Evolutionary conservation across 345 rosid species (phyloP), one percentile per base, ranked within the genome.

Genomic region (Eucalyptus cloeziana): DNA sequence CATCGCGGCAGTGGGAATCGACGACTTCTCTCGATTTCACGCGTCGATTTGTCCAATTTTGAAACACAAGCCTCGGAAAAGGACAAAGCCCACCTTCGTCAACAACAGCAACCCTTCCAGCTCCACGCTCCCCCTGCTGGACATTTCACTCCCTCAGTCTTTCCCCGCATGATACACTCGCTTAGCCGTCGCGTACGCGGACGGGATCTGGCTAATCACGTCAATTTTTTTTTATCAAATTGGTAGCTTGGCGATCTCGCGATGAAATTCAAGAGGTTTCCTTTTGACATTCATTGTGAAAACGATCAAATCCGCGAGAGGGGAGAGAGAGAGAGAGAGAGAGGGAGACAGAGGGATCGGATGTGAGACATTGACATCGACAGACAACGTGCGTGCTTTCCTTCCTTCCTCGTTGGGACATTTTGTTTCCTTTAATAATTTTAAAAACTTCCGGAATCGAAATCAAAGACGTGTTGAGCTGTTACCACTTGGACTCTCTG

Each of bases 391-490:
- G 85, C 85, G 85, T 40, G 85, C 85, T 76, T 22, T 76, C 85
- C 85, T 76, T 40, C 85, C 85, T 76, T 76, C 85, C 47, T 76
- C 30, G 85, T 76, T 24, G 85, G 85, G 43, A 43, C 47, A 76
- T 40, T 76, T 51, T 7, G 45, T 51, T 86, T 51, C 64, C 49
- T 76, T 40, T 67, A 31, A 40, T 40, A 40, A 21, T 52, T 40
- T 76, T 21, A 21, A 40, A 50, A 6, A 56, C 13, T 43, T 60
- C 30, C 58, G 89, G 90, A 89, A 88, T 87, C 86, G 62, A 90
- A 91, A 87, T 67, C 89, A 92, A 90, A 90, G 93, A 95, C 96
- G 95, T 95, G 99, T 91, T 94, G 98, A 94, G 97, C 95, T 95
- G 97, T 95, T 92, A 56, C 89, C 94, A 90, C 87, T 37, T 40